Percentiles rank a stretch among this genome's conserved stretches.
These are phyloP conservation scores for Hanseniaspora hatyaiensis DNA, from an alignment of 805 yeast genomes.

Conservation along the genomic window DNA sequence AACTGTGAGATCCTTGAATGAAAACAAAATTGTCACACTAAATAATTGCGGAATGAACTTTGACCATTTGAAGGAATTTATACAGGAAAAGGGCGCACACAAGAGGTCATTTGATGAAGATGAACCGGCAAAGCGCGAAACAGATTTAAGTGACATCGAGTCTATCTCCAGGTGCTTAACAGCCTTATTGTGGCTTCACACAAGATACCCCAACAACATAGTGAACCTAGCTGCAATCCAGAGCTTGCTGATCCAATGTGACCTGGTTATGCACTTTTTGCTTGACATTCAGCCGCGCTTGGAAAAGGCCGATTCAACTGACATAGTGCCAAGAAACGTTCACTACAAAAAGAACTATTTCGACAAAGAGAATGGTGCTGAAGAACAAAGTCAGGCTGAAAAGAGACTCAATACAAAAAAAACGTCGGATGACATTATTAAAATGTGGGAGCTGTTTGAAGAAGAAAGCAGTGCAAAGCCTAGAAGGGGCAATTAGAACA, in stretches of 20 bases:
- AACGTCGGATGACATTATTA: not conserved
- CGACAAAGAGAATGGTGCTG: no score
- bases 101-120: not conserved
- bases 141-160: conserved; percentile 35
- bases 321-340: not conserved
- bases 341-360: not conserved
- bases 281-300: conserved; percentile 22
- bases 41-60: conserved; percentile 38
- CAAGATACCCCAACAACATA: conserved; percentile 72
- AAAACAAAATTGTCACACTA: conserved; percentile 42
- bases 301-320: no score
- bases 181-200: conserved; percentile 73
- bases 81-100: conserved; percentile 17
- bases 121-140: not conserved
- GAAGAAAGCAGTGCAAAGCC: no score
- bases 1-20: conserved; percentile 45
- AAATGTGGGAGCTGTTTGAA: no score
- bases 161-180: conserved; percentile 54
- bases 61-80: conserved; percentile 23
- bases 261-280: conserved; percentile 36
- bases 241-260: conserved; percentile 59
- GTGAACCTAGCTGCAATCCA: conserved; percentile 64
- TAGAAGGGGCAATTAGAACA: no score
- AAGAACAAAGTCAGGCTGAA: not conserved
- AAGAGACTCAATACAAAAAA: not conserved